A percentile compares a stretch with the other conserved stretches of the same genome.
phyloP scores from a whole-genome alignment of 2,329 filamentous ascomycete genomes.

The Exophiala phaeomuriformis region DNA sequence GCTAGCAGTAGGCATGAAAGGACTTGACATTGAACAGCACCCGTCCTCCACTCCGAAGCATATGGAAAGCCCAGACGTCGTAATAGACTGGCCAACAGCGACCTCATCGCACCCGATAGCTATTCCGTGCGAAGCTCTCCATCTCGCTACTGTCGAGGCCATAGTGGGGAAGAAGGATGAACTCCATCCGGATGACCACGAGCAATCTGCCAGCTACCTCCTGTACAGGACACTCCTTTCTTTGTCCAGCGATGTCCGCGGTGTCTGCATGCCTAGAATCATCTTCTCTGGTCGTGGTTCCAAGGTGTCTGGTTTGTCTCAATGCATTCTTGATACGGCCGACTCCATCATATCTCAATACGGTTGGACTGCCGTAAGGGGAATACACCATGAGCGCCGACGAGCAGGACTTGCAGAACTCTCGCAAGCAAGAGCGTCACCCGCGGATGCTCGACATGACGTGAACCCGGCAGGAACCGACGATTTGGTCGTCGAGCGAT shows the following conservation, averaged over 20 bases:
- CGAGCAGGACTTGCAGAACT: slow-evolving; percentile 29
- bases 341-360: slow-evolving; percentile 55
- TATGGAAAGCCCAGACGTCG: slow-evolving; percentile 3
- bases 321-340: slow-evolving; percentile 69
- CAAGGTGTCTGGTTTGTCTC: slow-evolving; percentile 69
- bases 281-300: slow-evolving; percentile 78
- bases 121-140: slow-evolving; percentile 62
- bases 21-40: slow-evolving; percentile 6
- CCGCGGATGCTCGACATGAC: slow-evolving; percentile 22
- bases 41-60: neutral
- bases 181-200: slow-evolving; percentile 73
- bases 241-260: slow-evolving; percentile 73
- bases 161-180: slow-evolving; percentile 58
- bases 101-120: slow-evolving; percentile 30
- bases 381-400: slow-evolving; percentile 40
- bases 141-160: slow-evolving; percentile 65
- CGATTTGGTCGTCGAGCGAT: slow-evolving; percentile 54
- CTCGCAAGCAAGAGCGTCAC: slow-evolving; percentile 17
- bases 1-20: slow-evolving; percentile 1
- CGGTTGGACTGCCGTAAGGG: slow-evolving; percentile 72
- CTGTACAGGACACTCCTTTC: slow-evolving; percentile 68
- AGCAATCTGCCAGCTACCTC: slow-evolving; percentile 68
- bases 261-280: slow-evolving; percentile 80
- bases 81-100: slow-evolving; percentile 24
- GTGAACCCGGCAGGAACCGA: slow-evolving; percentile 42